Evolutionary conservation across 2,329 filamentous ascomycete genomes (phyloP), one percentile per base, ranked within the genome.

Genomic region (Colletotrichum ledebouriae): DNA sequence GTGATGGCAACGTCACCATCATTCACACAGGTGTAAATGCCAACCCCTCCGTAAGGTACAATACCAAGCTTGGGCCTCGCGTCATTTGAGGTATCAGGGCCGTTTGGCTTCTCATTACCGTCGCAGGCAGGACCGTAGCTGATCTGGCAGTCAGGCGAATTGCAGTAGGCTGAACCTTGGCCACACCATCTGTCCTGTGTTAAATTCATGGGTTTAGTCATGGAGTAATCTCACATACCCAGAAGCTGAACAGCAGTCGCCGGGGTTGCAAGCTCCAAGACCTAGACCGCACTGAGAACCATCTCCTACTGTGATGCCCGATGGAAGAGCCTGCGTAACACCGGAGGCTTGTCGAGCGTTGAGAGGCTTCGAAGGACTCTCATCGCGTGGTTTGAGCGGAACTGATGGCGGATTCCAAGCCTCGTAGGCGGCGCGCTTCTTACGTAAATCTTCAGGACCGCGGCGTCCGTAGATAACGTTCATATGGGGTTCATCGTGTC

Each of bases 1-100:
- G 78, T 80, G 22, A 81, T 70, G 17, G 79, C 78, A 2, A 81
- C 71, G n/a, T 76, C 74, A 15, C 76, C 75, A 0, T 70, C 60
- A 5, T 74, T 71, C 2, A 70, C 72, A 57, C 78, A 81, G 37
- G 72, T 63, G 56, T 67, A 73, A 56, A 79, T 76, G 39, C 82
- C 83, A 4, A 73, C 50, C 10, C 74, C 75, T 4, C 59, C 55
- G 33, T 78, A 78, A 0, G 76, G 75, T 0, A 78, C 68, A 6
- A 33, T 64, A 1, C 77, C 76, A n/a, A 75, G 66, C 7, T 58
- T 44, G 0, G 76, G 75, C 4, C 77, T 71, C 2, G 73, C 71
- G 1, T 73, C 60, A 0, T 60, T 59, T 1, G 73, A 71, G 0
- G 76, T 77, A 25, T 73, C 73, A 1, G 49, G 25, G 2, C 76